Conservation (phyloP, 768 basidiomycete species). For the Lentinula lateritia region DNA sequence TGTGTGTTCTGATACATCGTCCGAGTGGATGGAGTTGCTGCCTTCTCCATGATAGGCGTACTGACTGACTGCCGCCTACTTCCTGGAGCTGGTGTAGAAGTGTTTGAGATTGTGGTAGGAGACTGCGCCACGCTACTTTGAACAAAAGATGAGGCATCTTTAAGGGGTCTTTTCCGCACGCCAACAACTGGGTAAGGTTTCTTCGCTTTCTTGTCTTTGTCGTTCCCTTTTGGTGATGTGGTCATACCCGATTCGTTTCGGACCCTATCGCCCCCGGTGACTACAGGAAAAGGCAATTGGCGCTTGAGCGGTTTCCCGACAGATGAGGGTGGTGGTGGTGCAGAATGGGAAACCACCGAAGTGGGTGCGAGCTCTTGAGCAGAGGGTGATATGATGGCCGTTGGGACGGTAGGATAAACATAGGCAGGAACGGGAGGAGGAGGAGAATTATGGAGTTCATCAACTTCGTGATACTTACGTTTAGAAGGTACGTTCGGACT, state of each 20-base stretch:
- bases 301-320: neutral
- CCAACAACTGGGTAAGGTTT: slow-evolving; percentile 2
- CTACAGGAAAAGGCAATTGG: neutral
- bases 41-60: neutral
- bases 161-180: neutral
- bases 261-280: neutral
- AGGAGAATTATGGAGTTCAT: slow-evolving; percentile 8
- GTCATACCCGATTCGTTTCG: neutral
- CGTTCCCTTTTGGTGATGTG: neutral
- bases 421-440: neutral
- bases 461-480: slow-evolving; percentile 37
- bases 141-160: neutral
- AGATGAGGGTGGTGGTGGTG: neutral
- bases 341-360: neutral
- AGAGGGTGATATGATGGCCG: neutral
- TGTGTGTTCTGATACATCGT: neutral
- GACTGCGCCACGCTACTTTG: neutral
- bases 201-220: slow-evolving; percentile 6
- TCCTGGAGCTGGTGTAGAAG: neutral
- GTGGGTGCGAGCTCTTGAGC: neutral
- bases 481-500: slow-evolving; percentile 21
- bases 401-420: slow-evolving; percentile 4
- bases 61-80: neutral
- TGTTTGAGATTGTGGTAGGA: neutral
- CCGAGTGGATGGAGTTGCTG: neutral